These are phyloP conservation scores for Acanthamoeba healyi DNA, from an alignment of 208 protist genomes.

Conservation along the genomic window DNA sequence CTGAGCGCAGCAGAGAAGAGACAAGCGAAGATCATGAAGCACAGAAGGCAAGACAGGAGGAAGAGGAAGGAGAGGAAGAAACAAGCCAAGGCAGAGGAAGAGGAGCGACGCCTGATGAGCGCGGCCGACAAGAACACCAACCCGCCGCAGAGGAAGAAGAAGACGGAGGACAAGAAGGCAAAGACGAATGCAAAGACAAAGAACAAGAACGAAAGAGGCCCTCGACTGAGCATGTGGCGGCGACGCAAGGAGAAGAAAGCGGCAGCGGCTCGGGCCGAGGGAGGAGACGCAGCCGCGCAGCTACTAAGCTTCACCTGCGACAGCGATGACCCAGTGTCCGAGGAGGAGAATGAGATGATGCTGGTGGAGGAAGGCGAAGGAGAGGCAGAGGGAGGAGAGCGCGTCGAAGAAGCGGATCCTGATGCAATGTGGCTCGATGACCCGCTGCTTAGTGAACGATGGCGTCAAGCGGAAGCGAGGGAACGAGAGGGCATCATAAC, in stretches of 20 bases:
- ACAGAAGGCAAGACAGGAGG: background rate
- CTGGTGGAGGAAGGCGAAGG: background rate
- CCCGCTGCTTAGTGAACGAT: background rate
- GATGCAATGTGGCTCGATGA: constrained; percentile 52
- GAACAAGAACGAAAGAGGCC: background rate
- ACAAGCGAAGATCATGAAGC: background rate
- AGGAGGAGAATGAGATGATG: background rate
- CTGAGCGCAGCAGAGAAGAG: background rate
- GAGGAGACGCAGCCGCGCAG: background rate
- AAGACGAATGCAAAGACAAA: background rate
- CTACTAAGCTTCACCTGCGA: background rate
- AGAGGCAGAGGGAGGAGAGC: background rate
- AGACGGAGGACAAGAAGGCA: background rate
- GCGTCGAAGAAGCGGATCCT: background rate
- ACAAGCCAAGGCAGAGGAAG: background rate
- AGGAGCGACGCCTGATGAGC: background rate
- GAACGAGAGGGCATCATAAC: background rate
- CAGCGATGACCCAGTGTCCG: constrained; percentile 20
- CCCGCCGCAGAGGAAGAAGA: background rate
- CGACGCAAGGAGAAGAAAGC: constrained; percentile 32
- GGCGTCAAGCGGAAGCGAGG: background rate
- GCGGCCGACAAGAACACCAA: background rate
- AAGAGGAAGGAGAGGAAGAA: background rate
- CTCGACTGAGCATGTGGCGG: constrained; percentile 51
- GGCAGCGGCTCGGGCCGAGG: background rate